Conservation (phyloP, 2,329 filamentous ascomycete genomes). For the Penicillium decumbens region DNA sequence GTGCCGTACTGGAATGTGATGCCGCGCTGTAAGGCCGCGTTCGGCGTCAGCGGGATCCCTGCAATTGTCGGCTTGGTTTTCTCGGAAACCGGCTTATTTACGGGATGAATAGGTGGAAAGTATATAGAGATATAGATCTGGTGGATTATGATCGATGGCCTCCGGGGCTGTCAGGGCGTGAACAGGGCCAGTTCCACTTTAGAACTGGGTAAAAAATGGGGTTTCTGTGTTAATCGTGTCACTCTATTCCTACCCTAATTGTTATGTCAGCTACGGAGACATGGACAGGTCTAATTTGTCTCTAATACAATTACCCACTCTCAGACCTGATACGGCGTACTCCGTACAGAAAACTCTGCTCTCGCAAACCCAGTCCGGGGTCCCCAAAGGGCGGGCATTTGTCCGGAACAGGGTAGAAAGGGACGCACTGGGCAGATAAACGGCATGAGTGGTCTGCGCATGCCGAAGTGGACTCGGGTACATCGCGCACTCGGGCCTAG, state of each 20-base stretch:
- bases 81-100: not conserved
- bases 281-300: not conserved
- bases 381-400: slow-evolving; percentile 16
- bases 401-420: slow-evolving; percentile 13
- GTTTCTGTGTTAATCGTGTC: not conserved
- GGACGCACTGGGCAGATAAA: slow-evolving; percentile 5
- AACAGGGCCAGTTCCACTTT: not conserved
- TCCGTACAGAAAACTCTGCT: not conserved
- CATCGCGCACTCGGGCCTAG: not conserved
- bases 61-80: not conserved
- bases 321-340: too few relatives aligned
- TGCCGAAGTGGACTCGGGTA: slow-evolving; percentile 17
- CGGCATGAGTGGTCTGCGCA: slow-evolving; percentile 7
- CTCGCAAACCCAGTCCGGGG: slow-evolving; percentile 14
- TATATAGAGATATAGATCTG: not conserved
- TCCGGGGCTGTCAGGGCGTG: not conserved
- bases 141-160: not conserved
- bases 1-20: slow-evolving; percentile 2
- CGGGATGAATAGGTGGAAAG: not conserved
- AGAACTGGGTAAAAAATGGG: not conserved
- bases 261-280: too few relatives aligned
- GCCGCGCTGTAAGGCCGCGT: slow-evolving; percentile 3
- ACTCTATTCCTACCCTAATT: not conserved
- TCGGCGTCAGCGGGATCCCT: slow-evolving; percentile 9
- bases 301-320: slow-evolving; percentile 5